phyloP scores from a whole-genome alignment of 1,139 yeast genomes.

The Taiozyma onychis region DNA sequence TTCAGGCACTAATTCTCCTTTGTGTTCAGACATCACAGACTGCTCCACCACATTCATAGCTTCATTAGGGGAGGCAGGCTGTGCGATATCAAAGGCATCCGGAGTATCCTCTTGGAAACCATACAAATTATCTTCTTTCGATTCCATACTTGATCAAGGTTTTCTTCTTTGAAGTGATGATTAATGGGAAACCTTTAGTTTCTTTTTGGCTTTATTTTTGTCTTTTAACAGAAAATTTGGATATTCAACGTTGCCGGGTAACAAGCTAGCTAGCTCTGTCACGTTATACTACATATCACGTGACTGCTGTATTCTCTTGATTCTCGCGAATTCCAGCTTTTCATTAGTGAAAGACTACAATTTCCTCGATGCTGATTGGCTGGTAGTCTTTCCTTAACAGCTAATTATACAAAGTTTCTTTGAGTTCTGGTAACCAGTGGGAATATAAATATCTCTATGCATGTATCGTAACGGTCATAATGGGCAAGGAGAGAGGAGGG shows the following conservation, averaged over 20 bases:
- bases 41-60: background rate
- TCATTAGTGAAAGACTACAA: background rate
- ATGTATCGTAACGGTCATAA: background rate
- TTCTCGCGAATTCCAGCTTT: background rate
- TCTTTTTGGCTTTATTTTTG: background rate
- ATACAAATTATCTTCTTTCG: slow-evolving; percentile 2
- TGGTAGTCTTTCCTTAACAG: background rate
- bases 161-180: background rate
- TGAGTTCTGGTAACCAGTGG: background rate
- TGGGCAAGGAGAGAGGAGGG: background rate
- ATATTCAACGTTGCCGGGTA: background rate
- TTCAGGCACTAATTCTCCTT: background rate
- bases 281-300: too few species aligned
- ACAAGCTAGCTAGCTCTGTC: background rate
- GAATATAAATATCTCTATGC: background rate
- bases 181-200: background rate
- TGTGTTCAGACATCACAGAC: background rate
- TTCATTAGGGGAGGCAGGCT: background rate
- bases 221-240: background rate
- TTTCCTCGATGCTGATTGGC: slow-evolving; percentile 6
- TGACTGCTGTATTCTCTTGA: too few species aligned
- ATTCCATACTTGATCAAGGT: background rate
- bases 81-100: slow-evolving; percentile 1
- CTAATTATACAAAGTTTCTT: background rate
- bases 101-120: slow-evolving; percentile 4